These are phyloP conservation scores for Arthrinium phaeospermum DNA, from an alignment of 2,329 filamentous ascomycete genomes.

Conservation along the genomic window DNA sequence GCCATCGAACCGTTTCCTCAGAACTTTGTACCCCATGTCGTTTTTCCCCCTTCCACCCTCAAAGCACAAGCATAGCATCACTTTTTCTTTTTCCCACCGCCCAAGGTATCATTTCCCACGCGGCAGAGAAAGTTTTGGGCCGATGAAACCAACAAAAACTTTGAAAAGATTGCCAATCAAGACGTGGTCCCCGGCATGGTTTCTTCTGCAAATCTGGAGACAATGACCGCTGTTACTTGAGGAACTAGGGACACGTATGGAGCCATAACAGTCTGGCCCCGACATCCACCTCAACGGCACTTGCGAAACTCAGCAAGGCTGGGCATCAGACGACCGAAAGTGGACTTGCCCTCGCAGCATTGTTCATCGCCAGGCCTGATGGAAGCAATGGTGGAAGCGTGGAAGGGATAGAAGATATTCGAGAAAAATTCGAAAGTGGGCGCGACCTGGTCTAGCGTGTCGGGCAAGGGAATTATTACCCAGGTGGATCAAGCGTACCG, in stretches of 20 bases:
- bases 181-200: conserved; percentile 9
- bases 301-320: conserved; percentile 17
- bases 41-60: not conserved
- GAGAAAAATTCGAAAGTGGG: conserved; percentile 42
- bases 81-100: not conserved
- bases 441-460: conserved; percentile 34
- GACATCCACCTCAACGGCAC: conserved; percentile 12
- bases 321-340: conserved; percentile 6
- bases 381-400: conserved; percentile 11
- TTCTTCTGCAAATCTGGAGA: conserved; percentile 8
- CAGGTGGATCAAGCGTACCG: conserved; percentile 32
- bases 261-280: conserved; percentile 14
- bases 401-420: conserved; percentile 30
- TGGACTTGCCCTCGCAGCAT: conserved; percentile 7
- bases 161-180: conserved; percentile 13
- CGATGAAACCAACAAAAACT: conserved; percentile 15
- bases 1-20: conserved; percentile 23
- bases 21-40: conserved; percentile 19
- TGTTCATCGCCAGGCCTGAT: conserved; percentile 16
- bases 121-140: conserved; percentile 1
- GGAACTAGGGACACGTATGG: not conserved
- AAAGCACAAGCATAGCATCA: conserved; percentile 3
- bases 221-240: conserved; percentile 6
- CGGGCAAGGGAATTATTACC: conserved; percentile 37
- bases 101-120: conserved; percentile 3